These are phyloP conservation scores for Hypoxylon fragiforme DNA, from an alignment of 495 filamentous ascomycete species.

Conservation along the genomic window DNA sequence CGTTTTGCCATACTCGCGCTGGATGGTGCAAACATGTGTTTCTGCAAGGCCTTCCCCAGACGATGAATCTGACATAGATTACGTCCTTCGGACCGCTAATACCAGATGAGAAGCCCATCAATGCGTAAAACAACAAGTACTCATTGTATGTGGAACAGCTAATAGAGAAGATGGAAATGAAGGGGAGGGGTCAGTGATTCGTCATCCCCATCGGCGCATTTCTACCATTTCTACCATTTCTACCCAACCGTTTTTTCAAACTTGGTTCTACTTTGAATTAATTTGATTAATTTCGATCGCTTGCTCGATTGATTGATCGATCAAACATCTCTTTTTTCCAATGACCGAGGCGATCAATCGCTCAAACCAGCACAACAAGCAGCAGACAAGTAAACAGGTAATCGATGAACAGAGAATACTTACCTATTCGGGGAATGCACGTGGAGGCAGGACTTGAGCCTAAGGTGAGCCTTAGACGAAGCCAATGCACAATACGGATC, in stretches of 20 bases:
- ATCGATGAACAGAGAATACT: neutral
- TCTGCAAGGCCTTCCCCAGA: conserved; percentile 23
- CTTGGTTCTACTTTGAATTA: too few species aligned
- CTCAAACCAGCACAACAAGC: neutral
- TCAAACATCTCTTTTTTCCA: too few species aligned
- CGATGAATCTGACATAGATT: conserved; percentile 35
- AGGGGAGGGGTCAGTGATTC: conserved; percentile 15
- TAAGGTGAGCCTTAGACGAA: neutral
- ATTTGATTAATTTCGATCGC: too few species aligned
- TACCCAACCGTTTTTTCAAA: too few species aligned
- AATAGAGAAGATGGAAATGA: conserved; percentile 1
- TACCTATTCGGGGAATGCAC: neutral
- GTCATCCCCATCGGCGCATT: conserved; percentile 13
- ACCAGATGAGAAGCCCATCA: conserved; percentile 15
- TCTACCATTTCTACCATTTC: too few species aligned
- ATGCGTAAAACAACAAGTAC: too few species aligned
- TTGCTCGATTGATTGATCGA: too few species aligned
- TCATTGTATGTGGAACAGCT: conserved; percentile 22
- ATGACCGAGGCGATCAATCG: conserved; percentile 12
- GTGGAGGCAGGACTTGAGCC: neutral
- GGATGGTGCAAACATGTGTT: conserved; percentile 23
- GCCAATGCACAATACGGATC: neutral
- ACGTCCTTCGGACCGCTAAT: conserved; percentile 24
- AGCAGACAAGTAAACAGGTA: neutral
- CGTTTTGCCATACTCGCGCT: conserved; percentile 19